Evolutionary conservation across 495 filamentous ascomycete species (phyloP), one percentile per base, ranked within the genome.

Genomic region (Aspergillus avenaceus): DNA sequence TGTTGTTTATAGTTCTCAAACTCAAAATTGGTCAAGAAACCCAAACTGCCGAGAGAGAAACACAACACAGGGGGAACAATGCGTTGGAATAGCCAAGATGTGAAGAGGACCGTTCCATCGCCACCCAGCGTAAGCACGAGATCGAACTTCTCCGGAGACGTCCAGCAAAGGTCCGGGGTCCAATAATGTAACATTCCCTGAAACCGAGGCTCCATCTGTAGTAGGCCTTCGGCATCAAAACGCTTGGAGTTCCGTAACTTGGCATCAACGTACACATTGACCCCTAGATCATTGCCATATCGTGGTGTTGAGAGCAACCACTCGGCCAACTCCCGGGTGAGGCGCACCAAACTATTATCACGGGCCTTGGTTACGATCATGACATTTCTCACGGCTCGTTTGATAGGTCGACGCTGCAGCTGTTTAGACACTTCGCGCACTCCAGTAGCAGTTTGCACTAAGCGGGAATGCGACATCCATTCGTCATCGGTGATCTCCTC

Each of bases 331-430:
- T 95, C 86, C 38, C 90, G 83, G 1, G 93, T 98, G 59, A 96
- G 73, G 52, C 81, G 75, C 11, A 97, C 89, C 29, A 98, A 73
- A 34, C 84, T 80, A 58, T 96, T 96, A 65, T 98, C 95, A 38
- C 89, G 80, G 21, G 95, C 91, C 68, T 97, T 98, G 49, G 95
- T 98, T 24, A 98, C 82, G 55, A 98, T 91, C 90, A 98, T 95
- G 49, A 98, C 81, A 64, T 85, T 96, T 50, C 79, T 80, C 27
- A 97, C 91, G 1, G 88, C 90, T 42, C 89, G 82, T 64, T 85
- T 90, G 69, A 97, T 88, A 12, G 91, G 90, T 24, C 87, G 77
- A 34, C 92, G 82, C 67, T 93, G 90, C 41, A 98, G 74, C 67
- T 97, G 93, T 65, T 91, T 90, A 2, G 91, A 92, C 2, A 97